Percentiles rank a stretch among this genome's conserved stretches.
Conservation (phyloP, 208 protist genomes). For the Crithidia mellificae region DNA sequence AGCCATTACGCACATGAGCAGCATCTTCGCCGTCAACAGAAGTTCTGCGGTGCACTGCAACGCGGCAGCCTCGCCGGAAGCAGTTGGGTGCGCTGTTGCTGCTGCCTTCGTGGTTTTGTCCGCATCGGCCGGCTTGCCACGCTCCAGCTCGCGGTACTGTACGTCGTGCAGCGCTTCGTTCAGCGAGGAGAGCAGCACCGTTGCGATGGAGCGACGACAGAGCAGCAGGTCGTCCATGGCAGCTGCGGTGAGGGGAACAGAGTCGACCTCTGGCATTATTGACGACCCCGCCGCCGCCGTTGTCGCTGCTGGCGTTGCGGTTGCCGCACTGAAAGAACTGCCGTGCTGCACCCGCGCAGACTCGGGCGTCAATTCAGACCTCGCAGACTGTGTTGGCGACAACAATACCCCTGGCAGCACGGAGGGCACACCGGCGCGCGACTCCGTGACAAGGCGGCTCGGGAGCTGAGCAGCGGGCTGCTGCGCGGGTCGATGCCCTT, state of each 20-base stretch:
- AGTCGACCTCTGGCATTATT: conserved; percentile 4
- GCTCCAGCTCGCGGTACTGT: conserved; percentile 52
- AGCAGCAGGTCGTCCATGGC: conserved; percentile 16
- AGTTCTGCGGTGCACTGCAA: conserved; percentile 17
- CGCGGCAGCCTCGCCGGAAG: neutral
- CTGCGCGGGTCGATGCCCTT: no score
- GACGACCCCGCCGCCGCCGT: neutral
- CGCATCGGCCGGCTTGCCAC: neutral
- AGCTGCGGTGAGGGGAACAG: conserved; percentile 10
- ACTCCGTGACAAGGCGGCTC: neutral
- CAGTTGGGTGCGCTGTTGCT: neutral
- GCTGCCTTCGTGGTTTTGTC: no score
- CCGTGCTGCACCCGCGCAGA: neutral
- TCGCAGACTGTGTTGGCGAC: neutral
- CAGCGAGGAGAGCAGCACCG: conserved; percentile 50
- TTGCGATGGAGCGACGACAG: conserved; percentile 27
- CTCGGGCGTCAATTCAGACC: neutral
- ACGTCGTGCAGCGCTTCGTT: conserved; percentile 66
- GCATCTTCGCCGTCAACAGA: conserved; percentile 50
- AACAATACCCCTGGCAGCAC: neutral
- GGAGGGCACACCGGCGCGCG: neutral
- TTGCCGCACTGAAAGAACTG: neutral
- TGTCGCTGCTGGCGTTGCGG: neutral
- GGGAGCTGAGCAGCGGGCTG: no score
- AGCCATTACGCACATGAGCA: conserved; percentile 48